Conservation (phyloP, 2,329 filamentous ascomycete species). For the Cercospora brassicicola region DNA sequence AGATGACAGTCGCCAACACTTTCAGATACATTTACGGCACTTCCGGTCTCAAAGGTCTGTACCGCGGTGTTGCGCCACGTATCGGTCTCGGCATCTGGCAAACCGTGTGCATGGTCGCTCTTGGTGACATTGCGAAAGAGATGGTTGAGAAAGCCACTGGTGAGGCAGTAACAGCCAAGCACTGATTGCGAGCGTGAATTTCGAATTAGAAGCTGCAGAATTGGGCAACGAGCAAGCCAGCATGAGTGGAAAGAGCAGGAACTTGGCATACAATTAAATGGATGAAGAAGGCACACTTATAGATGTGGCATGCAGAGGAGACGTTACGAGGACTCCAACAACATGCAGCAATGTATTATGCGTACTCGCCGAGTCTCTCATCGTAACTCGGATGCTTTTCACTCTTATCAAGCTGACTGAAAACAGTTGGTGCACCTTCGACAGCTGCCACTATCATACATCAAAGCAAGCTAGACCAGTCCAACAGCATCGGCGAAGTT, state of each 20-base stretch:
- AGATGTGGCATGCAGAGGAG: background rate
- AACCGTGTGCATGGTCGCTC: constrained; percentile 98
- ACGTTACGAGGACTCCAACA: background rate
- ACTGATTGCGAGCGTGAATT: constrained; percentile 46
- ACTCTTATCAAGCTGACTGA: background rate
- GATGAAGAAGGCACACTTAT: background rate
- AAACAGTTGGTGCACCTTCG: background rate
- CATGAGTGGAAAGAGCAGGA: background rate
- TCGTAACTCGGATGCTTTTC: background rate
- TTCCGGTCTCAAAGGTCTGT: constrained; percentile 88
- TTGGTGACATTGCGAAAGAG: constrained; percentile 79
- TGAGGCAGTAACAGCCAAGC: constrained; percentile 64
- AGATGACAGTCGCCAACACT: constrained; percentile 90
- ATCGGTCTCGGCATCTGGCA: constrained; percentile 98
- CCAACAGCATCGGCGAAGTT: background rate
- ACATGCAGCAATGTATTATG: background rate
- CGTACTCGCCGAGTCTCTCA: background rate
- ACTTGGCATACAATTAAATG: background rate
- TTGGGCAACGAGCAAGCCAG: background rate
- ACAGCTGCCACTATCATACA: background rate
- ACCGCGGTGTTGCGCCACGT: constrained; percentile 90
- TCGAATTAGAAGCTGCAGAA: background rate
- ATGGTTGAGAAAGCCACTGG: constrained; percentile 65
- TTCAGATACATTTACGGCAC: constrained; percentile 82
- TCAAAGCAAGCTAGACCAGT: background rate